Base-by-base conservation (phyloP, 768 basidiomycete genomes). In the Rhizopogon vinicolor region DNA sequence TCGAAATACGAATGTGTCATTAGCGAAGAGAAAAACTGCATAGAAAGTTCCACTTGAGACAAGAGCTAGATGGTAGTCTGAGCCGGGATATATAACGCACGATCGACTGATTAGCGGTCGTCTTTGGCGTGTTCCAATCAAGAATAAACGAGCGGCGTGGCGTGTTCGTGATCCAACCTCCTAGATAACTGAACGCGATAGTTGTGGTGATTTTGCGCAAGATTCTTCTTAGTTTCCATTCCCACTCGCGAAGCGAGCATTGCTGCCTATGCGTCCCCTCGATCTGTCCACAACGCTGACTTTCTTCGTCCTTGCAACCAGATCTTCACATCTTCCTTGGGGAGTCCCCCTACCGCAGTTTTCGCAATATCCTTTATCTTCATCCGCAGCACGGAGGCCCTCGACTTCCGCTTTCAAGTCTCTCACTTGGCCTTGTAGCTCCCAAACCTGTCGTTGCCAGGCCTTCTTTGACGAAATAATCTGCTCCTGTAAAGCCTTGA, bases 361-460 rank as follows among this genome's bases (percentile, higher is more conserved):
- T 3, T 78, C 73, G 66, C 89, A 92, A 54, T 79, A 81, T 22
- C 63, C 65, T 46, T 73, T 72, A 44, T 70, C 66, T 35, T 35
- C 46, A 41, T 76, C 76, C 14, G 61, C 66, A 28, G 68, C 69
- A 45, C 77, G 81, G 41, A 85, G 69, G 25, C 76, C 79, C 35
- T 86, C 84, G 35, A 92, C 66, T 66, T 91, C 87, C 18, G 79
- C 75, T 59, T 87, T 85, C 55, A 93, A 72, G 65, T 86, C 85
- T 46, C 80, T 80, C 44, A 92, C 79, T 65, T 88, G 86, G 12
- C 81, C 79, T 63, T 88, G 88, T 50, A 92, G 72, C 63, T 91
- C 89, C 84, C 80, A 83, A 50, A 90, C 78, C 56, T 87, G 84
- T 55, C 75, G 79, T 62, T 89, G 86, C 85, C 86, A 90, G 19